Percentiles rank a stretch among this genome's conserved stretches.
Conservation (phyloP, 1,284 basidiomycete species). For the Ceraceosorus guamensis region DNA sequence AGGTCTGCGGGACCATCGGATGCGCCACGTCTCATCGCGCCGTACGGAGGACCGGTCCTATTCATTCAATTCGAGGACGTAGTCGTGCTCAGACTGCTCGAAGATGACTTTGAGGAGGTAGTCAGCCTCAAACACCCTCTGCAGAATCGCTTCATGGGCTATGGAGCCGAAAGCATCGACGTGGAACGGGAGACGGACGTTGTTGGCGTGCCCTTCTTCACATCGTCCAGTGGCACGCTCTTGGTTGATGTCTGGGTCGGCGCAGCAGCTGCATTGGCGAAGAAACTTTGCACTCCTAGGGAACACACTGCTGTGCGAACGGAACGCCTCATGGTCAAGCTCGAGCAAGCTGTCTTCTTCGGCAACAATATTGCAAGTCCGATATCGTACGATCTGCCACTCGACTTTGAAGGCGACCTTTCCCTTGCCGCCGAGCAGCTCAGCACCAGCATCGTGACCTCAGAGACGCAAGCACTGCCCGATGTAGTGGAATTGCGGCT, state of each 20-base stretch:
- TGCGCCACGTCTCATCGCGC: constrained; percentile 29
- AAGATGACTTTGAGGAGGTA: constrained; percentile 44
- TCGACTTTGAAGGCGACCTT: constrained; percentile 68
- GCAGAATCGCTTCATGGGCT: constrained; percentile 45
- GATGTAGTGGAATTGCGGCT: constrained; percentile 61
- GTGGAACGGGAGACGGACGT: constrained; percentile 4
- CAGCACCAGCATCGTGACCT: constrained; percentile 55
- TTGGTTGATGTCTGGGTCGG: constrained; percentile 25
- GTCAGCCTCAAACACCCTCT: constrained; percentile 43
- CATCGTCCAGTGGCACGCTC: constrained; percentile 35
- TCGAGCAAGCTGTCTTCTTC: constrained; percentile 81
- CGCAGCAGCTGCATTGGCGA: constrained; percentile 5
- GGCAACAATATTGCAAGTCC: constrained; percentile 69
- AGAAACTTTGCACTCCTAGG: not conserved
- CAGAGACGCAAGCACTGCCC: constrained; percentile 14
- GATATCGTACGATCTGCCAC: constrained; percentile 68
- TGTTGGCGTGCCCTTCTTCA: constrained; percentile 37
- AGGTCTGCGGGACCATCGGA: constrained; percentile 30
- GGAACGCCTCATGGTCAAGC: constrained; percentile 65
- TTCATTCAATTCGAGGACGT: constrained; percentile 38
- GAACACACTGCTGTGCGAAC: constrained; percentile 40
- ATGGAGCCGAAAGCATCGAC: constrained; percentile 19
- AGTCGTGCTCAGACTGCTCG: constrained; percentile 25
- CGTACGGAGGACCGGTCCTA: constrained; percentile 29
- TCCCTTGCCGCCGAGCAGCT: constrained; percentile 65